These are phyloP conservation scores for Talaromyces atroroseus DNA, from an alignment of 2,329 filamentous ascomycete species.

Conservation along the genomic window DNA sequence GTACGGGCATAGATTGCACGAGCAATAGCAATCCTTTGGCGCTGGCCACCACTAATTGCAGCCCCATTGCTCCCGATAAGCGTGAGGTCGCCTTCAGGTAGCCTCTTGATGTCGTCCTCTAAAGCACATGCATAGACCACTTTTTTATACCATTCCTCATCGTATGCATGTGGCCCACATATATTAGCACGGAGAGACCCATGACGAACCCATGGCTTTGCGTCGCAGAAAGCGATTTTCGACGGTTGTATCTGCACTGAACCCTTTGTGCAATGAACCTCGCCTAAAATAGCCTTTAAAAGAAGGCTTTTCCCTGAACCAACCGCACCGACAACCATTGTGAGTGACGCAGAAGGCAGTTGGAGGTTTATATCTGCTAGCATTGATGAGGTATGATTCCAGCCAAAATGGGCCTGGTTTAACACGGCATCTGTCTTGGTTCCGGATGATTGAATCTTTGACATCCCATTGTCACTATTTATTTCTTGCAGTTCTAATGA, in stretches of 20 bases:
- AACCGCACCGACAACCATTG: conserved; percentile 46
- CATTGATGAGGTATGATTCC: neutral
- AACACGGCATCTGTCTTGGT: neutral
- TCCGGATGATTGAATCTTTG: too few relatives aligned
- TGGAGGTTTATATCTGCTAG: conserved; percentile 29
- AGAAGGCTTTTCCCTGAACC: conserved; percentile 51
- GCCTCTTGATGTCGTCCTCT: conserved; percentile 17
- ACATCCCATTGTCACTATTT: neutral
- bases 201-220: neutral
- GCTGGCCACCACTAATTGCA: conserved; percentile 76
- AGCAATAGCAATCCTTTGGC: conserved; percentile 73
- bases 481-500: neutral
- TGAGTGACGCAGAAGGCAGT: conserved; percentile 40
- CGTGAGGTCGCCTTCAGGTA: conserved; percentile 71
- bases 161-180: neutral
- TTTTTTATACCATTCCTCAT: conserved; percentile 4
- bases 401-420: conserved; percentile 1
- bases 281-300: conserved; percentile 43
- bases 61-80: conserved; percentile 62
- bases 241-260: conserved; percentile 24
- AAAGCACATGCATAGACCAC: conserved; percentile 1
- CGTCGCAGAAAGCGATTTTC: conserved; percentile 25
- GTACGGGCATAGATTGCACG: conserved; percentile 73
- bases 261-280: conserved; percentile 32
- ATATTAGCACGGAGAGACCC: neutral